These are phyloP conservation scores for Trametes villosa DNA, from an alignment of 768 basidiomycete species.

Conservation along the genomic window DNA sequence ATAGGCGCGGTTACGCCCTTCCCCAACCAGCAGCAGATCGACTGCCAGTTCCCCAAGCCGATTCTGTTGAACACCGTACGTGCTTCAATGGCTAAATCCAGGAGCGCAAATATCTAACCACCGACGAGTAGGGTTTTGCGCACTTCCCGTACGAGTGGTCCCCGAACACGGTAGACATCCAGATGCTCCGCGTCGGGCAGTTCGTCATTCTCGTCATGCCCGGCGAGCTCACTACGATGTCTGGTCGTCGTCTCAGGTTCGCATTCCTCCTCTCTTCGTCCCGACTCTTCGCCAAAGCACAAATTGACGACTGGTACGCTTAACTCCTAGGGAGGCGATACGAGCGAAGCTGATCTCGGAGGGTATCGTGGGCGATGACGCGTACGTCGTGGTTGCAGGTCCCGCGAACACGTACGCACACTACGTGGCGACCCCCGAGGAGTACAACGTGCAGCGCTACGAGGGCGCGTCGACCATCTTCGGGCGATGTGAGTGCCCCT, in stretches of 20 bases:
- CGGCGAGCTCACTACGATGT: slow-evolving; percentile 84
- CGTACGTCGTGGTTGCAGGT: slow-evolving; percentile 77
- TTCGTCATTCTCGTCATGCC: slow-evolving; percentile 78
- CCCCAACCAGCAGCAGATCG: slow-evolving; percentile 62
- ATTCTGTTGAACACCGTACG: slow-evolving; percentile 75
- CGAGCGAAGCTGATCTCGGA: slow-evolving; percentile 65
- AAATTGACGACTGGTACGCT: not conserved
- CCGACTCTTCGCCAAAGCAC: not conserved
- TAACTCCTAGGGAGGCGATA: slow-evolving; percentile 58
- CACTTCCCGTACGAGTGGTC: slow-evolving; percentile 75
- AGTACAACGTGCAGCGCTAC: slow-evolving; percentile 75
- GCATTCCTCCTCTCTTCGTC: not conserved
- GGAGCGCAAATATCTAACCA: slow-evolving; percentile 5
- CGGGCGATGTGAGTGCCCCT: slow-evolving; percentile 61
- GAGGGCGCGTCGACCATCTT: slow-evolving; percentile 84
- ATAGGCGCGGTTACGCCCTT: slow-evolving; percentile 65
- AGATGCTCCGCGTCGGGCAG: slow-evolving; percentile 78
- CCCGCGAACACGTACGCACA: slow-evolving; percentile 85
- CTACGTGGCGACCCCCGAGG: slow-evolving; percentile 74
- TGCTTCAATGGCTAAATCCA: slow-evolving; percentile 12
- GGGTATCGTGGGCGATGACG: slow-evolving; percentile 65
- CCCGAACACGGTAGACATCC: slow-evolving; percentile 72
- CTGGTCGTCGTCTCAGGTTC: slow-evolving; percentile 74
- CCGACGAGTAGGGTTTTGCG: slow-evolving; percentile 59
- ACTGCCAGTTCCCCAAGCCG: slow-evolving; percentile 79